Percentiles rank a stretch among this genome's conserved stretches.
phyloP scores from a whole-genome alignment of 2,329 filamentous ascomycete genomes.

The Claviceps arundinis region DNA sequence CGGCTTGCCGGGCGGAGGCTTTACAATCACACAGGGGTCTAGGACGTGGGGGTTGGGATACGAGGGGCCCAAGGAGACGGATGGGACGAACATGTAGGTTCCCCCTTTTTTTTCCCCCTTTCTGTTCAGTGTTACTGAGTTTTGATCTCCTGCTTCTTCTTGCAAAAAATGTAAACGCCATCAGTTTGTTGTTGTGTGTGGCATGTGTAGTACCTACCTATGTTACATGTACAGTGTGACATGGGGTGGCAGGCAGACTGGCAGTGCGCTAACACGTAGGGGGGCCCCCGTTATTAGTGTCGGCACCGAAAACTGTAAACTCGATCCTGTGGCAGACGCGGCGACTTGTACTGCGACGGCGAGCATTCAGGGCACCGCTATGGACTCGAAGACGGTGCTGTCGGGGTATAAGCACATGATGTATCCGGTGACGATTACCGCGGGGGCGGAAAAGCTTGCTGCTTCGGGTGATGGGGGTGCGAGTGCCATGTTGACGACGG shows the following conservation, averaged over 20 bases:
- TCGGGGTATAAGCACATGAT: constrained; percentile 11
- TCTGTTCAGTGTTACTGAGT: too few species aligned
- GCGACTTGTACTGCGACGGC: constrained; percentile 12
- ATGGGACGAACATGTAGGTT: neutral
- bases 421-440: constrained; percentile 23
- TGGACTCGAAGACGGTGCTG: constrained; percentile 1
- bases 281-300: constrained; percentile 2
- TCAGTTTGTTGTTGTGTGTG: too few species aligned
- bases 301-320: constrained; percentile 12
- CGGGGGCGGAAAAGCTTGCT: constrained; percentile 23
- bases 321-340: constrained; percentile 12
- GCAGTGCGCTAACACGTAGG: too few species aligned
- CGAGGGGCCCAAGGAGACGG: neutral
- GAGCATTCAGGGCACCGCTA: neutral
- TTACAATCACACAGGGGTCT: constrained; percentile 17
- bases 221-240: too few species aligned
- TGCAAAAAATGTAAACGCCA: too few species aligned
- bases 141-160: too few species aligned
- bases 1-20: constrained; percentile 3
- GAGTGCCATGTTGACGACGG: constrained; percentile 6
- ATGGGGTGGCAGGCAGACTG: too few species aligned
- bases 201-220: too few species aligned
- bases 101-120: neutral
- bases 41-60: constrained; percentile 12
- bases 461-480: constrained; percentile 6